Base-by-base conservation (phyloP, 169 alveolate genomes). In the Plasmodium cynomolgi region DNA sequence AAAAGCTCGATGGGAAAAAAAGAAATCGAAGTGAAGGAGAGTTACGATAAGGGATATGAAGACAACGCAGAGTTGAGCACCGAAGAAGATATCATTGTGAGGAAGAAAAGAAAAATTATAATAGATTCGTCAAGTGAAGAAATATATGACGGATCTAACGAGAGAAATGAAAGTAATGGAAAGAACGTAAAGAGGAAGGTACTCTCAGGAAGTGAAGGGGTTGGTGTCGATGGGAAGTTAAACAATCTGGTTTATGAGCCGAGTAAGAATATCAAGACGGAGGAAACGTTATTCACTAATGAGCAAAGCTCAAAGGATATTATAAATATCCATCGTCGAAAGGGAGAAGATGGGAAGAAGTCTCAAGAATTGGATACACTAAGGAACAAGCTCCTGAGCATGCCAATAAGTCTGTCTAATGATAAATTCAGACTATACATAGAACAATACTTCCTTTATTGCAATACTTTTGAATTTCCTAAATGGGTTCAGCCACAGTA, bases 401-500 rank as follows among this genome's bases (percentile, higher is more conserved):
- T 88, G 47, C 94, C 94, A 15, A 88, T 88, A 7, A 56, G 84
- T 33, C 13, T 88, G 23, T 62, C 88, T 20, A 88, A 88, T 68
- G 94, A 88, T 62, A 88, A 88, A 80, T 96, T 96, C 56, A 74
- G 93, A 72, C 88, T 91, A 33, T 96, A 96, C 83, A 93, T 96
- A 62, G 97, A 96, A 71, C 93, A 93, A 8, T 96, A 96, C 73
- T 96, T 95, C 83, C 84, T 95, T 3, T 96, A 96, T 84, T 92
- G 94, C 81, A 90, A 91, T 20, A 92, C 97, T 1, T 96, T 95
- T 83, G 95, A 90, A 68, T 96, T 96, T 50, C 97, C 97, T 1
- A 96, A 96, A 37, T 97, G 98, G 98, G 79, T 96, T 9, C 97
- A 95, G 44, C 95, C 96, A 17, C 93, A 84, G 29, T 95, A 96